Evolutionary conservation across 495 filamentous ascomycete species (phyloP).

Genomic region (Neurospora sp.): DNA sequence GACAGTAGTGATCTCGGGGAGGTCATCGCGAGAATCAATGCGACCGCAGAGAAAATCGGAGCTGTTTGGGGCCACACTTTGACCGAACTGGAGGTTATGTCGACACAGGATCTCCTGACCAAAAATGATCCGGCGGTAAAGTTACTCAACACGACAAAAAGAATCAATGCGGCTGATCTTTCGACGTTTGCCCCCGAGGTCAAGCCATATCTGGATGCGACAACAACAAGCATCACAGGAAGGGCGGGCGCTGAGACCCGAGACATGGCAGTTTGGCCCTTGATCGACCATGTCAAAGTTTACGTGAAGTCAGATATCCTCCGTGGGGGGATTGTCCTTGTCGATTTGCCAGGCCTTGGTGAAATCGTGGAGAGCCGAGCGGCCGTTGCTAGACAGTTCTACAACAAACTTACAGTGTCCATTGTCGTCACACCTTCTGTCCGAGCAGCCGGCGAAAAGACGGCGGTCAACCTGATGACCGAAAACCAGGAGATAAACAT

Average conservation of each 20-base stretch:
- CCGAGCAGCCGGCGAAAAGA: slow-evolving; percentile 16
- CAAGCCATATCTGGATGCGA: slow-evolving; percentile 13
- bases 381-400: slow-evolving; percentile 9
- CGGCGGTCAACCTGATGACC: slow-evolving; percentile 10
- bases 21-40: neutral
- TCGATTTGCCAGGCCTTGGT: slow-evolving; percentile 17
- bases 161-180: neutral
- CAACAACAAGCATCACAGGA: neutral
- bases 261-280: slow-evolving; percentile 10
- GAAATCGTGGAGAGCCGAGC: slow-evolving; percentile 12
- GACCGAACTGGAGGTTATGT: slow-evolving; percentile 15
- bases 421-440: slow-evolving; percentile 11
- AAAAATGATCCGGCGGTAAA: slow-evolving; percentile 3
- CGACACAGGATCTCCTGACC: slow-evolving; percentile 6
- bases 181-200: slow-evolving; percentile 2
- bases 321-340: slow-evolving; percentile 10
- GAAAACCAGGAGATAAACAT: slow-evolving; percentile 16
- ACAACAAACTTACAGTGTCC: slow-evolving; percentile 8
- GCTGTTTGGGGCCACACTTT: neutral
- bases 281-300: slow-evolving; percentile 16
- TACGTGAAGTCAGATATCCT: slow-evolving; percentile 14
- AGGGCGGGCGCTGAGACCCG: neutral
- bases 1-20: neutral
- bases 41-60: neutral
- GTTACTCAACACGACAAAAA: neutral